Evolutionary conservation across 139 green algal species (phyloP), one percentile per base, ranked within the genome.

Genomic region (Mesotaenium endlicherianum): DNA sequence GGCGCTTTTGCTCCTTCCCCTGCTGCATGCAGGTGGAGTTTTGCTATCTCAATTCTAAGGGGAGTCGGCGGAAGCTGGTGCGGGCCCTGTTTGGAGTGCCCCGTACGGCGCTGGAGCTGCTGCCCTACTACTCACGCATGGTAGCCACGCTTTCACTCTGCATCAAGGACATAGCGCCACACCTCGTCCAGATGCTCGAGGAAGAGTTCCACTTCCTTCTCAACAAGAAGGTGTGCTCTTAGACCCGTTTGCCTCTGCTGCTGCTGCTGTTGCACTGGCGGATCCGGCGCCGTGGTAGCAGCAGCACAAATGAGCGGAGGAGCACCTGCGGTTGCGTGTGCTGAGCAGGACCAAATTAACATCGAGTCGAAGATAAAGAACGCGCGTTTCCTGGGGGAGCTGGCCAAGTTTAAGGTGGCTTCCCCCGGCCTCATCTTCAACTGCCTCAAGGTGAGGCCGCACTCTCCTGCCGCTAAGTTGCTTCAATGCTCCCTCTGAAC

Each of bases 31-130:
- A 88, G 83, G 83, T 97, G 5, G 92, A 95, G 53, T 97, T 98
- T 85, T 97, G 93, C 87, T 97, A 94, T 83, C 45, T 91, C 75
- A 95, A 95, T 88, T 93, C 77, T 79, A 97, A 97, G 86, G 91
- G 75, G 0, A 90, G 90, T 5, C 70, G 94, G 2, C 93, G 85
- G 78, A 71, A 89, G 38, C 89, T 95, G 49, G 86, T 91, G 39
- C 70, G 88, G 2, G 87, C 92, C 17, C 89, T 98, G 64, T 90
- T 90, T 14, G 90, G 92, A 14, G 90, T 94, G 30, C 93, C 92
- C 0, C 67, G 89, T 34, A 91, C 82, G 3, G 90, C 81, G 14
- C 81, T 96, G 89, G 89, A 95, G 70, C 90, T 98, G 71, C 84
- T 98, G 77, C 94, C 88, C 17, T 92, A 90, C 75, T 88, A 91